Conservation (phyloP, 2,329 filamentous ascomycete genomes). For the Fusarium pseudoanthophilum region DNA sequence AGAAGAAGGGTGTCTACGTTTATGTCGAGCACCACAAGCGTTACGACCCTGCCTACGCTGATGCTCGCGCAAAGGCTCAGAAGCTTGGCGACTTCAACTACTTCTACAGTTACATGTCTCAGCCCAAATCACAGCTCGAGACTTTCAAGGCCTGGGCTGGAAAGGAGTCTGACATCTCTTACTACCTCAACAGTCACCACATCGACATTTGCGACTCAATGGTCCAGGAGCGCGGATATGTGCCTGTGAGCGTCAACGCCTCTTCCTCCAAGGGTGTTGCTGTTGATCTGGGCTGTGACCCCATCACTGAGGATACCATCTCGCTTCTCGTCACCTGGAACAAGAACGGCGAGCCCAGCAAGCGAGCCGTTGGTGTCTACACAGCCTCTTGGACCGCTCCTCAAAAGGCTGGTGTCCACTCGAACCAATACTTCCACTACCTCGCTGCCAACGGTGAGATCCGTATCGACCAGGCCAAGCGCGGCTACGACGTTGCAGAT, state of each 20-base stretch:
- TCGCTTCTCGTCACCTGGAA: slow-evolving; percentile 90
- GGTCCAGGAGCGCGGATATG: slow-evolving; percentile 78
- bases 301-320: slow-evolving; percentile 91
- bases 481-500: slow-evolving; percentile 93
- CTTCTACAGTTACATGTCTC: slow-evolving; percentile 97
- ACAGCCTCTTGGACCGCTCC: slow-evolving; percentile 96
- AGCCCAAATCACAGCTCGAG: slow-evolving; percentile 90
- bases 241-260: slow-evolving; percentile 81
- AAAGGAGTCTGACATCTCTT: slow-evolving; percentile 90
- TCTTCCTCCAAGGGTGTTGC: slow-evolving; percentile 83
- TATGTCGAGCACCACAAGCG: slow-evolving; percentile 98
- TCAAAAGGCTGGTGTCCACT: slow-evolving; percentile 92
- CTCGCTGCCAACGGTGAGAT: slow-evolving; percentile 87
- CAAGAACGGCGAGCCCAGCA: slow-evolving; percentile 73
- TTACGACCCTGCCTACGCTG: slow-evolving; percentile 91
- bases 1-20: slow-evolving; percentile 83
- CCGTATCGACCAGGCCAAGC: slow-evolving; percentile 90
- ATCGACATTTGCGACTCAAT: slow-evolving; percentile 93
- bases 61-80: slow-evolving; percentile 81
- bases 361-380: slow-evolving; percentile 87
- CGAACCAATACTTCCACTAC: slow-evolving; percentile 97
- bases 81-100: slow-evolving; percentile 95
- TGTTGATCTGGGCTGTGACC: slow-evolving; percentile 79
- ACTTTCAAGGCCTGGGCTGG: slow-evolving; percentile 97
- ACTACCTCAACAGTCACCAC: slow-evolving; percentile 96